Percentiles rank a stretch among this genome's conserved stretches.
Evolutionary conservation across 108 stramenopile genomes (phyloP).

Genomic region (Skeletonema potamos): DNA sequence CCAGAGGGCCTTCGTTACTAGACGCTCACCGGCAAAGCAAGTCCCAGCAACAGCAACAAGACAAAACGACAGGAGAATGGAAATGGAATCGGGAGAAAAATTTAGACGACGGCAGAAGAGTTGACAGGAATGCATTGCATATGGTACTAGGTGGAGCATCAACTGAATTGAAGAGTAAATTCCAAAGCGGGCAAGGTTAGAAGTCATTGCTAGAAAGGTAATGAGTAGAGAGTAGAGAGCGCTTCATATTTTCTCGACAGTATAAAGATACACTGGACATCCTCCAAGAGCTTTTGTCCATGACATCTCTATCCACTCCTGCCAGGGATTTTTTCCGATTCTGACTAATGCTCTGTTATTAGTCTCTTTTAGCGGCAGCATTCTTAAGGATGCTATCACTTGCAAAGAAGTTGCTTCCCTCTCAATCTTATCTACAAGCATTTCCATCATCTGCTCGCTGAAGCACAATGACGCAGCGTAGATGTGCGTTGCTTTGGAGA

Average conservation of each 20-base stretch:
- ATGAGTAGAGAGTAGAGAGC: not conserved
- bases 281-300: conserved; percentile 59
- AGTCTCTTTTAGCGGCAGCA: conserved; percentile 22
- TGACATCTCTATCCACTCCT: conserved; percentile 62
- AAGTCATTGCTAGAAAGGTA: not conserved
- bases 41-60: conserved; percentile 31
- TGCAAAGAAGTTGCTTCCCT: conserved; percentile 34
- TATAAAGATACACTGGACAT: conserved; percentile 60
- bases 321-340: conserved; percentile 35
- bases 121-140: conserved; percentile 82
- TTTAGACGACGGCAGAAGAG: conserved; percentile 80
- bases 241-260: conserved; percentile 23
- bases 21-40: conserved; percentile 66
- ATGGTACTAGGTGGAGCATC: conserved; percentile 79
- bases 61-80: conserved; percentile 44
- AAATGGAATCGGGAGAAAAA: conserved; percentile 78
- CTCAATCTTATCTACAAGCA: conserved; percentile 43
- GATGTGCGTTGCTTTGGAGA: conserved; percentile 63
- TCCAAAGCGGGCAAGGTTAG: conserved; percentile 57
- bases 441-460: conserved; percentile 50
- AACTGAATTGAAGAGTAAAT: conserved; percentile 70
- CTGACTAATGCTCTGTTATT: not conserved
- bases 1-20: conserved; percentile 73
- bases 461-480: conserved; percentile 70
- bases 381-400: conserved; percentile 59